Base-by-base conservation (phyloP, 140 eudicot species). In the Ambrosia hybrid region DNA sequence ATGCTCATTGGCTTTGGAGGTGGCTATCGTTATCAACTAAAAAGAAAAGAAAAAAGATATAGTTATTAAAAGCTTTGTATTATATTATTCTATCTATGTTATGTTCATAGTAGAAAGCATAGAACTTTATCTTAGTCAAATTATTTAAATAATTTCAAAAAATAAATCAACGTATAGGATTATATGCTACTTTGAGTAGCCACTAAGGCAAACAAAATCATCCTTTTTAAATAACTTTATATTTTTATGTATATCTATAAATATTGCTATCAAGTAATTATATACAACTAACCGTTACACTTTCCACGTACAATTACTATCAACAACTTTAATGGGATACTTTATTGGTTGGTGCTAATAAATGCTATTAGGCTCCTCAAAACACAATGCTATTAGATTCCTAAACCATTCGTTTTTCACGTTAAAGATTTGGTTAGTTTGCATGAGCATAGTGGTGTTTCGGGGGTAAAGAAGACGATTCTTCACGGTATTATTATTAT, bases 21-120 rank as follows among this genome's bases (percentile, higher is more conserved):
- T 34, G 63, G 73, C 51, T 30, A 51, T 68, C 73, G 9, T 68
- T 68, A 51, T 68, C 61, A 51, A 51, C 21, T n/a, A 34, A 4
- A 51, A 43, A 43, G 11, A 69, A 52, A 9, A 10, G 48, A 46
- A 46, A 21, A 16, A 67, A 69, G 8, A 14, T 8, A 51, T 30
- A 33, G 4, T 69, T 52, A 0, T 34, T 36, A 63, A 63, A 63
- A 7, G 73, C 6, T 51, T n/a, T 51, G 39, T 7, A 36, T 37
- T 63, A n/a, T 37, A 62, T 37, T 37, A 61, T 62, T 34, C 26
- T 14, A 63, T 38, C 49, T n/a, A 33, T 59, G 46, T 60, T 4
- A 30, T 33, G 65, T 21, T 21, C 9, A 30, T 59, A 26, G 30
- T 26, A 59, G 11, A 59, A 15, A 59, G 38, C 41, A 30, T 10